Evolutionary conservation across 495 filamentous ascomycete species (phyloP).

Genomic region (Neurospora sublineolata): DNA sequence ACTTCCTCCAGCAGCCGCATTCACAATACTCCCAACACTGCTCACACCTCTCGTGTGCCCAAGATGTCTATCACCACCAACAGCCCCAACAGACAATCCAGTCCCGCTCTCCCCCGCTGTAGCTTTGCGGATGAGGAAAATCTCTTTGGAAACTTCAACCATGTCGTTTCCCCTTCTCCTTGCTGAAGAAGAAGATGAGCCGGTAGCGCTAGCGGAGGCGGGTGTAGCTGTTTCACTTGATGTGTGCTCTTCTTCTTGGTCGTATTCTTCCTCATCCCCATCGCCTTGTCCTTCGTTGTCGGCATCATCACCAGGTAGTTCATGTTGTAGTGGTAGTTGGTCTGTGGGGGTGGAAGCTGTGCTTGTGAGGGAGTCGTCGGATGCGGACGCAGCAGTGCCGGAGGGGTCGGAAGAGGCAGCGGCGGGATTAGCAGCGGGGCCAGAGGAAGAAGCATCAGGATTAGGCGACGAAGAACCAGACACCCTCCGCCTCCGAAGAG

Average conservation of each 20-base stretch:
- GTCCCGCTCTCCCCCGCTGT: background rate
- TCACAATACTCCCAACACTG: background rate
- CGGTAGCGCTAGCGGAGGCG: background rate
- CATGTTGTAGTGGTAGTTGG: background rate
- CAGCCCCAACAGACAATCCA: background rate
- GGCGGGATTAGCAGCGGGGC: background rate
- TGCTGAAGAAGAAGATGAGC: background rate
- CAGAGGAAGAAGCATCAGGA: background rate
- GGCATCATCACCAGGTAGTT: background rate
- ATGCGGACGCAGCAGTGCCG: background rate
- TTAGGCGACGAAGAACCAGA: background rate
- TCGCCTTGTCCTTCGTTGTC: background rate
- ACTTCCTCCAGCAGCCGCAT: background rate
- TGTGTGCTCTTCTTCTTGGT: background rate
- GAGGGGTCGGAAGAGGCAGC: background rate
- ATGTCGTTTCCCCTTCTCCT: background rate
- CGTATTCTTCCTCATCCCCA: background rate
- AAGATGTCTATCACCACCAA: background rate
- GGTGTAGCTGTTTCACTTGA: background rate
- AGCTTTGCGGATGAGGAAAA: constrained; percentile 69
- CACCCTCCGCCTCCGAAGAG: background rate
- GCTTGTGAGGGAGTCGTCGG: background rate
- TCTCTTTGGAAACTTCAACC: constrained; percentile 45
- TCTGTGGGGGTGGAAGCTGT: background rate
- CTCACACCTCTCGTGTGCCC: background rate